Evolutionary conservation across 148 eudicot genomes (phyloP).

Genomic region (Drosera capensis): DNA sequence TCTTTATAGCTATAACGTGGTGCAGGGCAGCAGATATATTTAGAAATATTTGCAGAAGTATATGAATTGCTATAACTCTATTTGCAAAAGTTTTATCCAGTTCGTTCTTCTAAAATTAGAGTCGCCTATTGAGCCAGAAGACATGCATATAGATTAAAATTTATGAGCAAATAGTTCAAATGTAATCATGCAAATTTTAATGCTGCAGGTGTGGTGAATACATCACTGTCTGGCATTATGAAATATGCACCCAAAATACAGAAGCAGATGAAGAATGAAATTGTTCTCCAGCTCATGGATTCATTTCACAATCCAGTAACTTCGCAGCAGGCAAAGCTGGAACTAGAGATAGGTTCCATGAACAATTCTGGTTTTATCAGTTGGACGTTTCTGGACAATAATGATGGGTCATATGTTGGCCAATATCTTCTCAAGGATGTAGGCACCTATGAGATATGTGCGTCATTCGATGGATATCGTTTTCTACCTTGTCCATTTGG

Average conservation of each 20-base stretch:
- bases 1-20: too few relatives aligned
- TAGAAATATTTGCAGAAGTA: too few relatives aligned
- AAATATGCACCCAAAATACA: constrained; percentile 30
- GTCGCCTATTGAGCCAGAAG: background rate
- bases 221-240: constrained; percentile 48
- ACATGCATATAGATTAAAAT: too few relatives aligned
- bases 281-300: constrained; percentile 60
- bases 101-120: too few relatives aligned
- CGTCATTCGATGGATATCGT: constrained; percentile 36
- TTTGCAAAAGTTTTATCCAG: too few relatives aligned
- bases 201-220: constrained; percentile 57
- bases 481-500: constrained; percentile 69
- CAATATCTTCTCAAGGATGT: constrained; percentile 38
- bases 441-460: constrained; percentile 67
- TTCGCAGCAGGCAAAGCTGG: constrained; percentile 40
- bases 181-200: background rate
- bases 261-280: constrained; percentile 40
- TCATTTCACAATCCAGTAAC: constrained; percentile 56
- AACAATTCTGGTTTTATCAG: constrained; percentile 32
- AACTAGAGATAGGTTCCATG: constrained; percentile 50
- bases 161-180: too few relatives aligned
- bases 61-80: too few relatives aligned
- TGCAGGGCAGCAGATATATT: too few relatives aligned
- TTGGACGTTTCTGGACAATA: constrained; percentile 42
- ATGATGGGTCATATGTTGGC: constrained; percentile 51